phyloP scores from a whole-genome alignment of 352 stramenopile genomes.

The Halophytophthora polymorphica region DNA sequence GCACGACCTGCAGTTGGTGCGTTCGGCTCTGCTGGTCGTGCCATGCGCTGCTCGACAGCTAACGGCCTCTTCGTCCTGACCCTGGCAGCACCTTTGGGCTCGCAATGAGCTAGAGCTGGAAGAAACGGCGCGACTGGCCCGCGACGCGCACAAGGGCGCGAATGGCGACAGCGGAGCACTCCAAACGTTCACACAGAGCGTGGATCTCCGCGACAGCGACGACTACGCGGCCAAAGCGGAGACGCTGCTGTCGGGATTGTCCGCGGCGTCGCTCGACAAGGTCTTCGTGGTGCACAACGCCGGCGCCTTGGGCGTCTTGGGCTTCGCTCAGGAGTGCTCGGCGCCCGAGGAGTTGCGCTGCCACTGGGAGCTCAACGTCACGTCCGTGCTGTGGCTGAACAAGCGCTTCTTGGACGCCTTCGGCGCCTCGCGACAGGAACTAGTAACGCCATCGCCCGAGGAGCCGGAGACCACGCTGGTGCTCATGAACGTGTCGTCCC shows the following conservation, averaged over 20 bases:
- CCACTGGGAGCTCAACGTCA: conserved; percentile 82
- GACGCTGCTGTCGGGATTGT: conserved; percentile 27
- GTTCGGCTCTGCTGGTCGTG: background rate
- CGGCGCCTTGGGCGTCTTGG: conserved; percentile 62
- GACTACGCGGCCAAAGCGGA: conserved; percentile 53
- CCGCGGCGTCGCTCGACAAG: conserved; percentile 13
- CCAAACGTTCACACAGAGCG: conserved; percentile 22
- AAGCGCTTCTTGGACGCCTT: conserved; percentile 61
- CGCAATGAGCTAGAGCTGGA: conserved; percentile 39
- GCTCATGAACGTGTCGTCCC: conserved; percentile 82
- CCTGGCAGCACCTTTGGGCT: conserved; percentile 45
- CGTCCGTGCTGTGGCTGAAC: conserved; percentile 74
- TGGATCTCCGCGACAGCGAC: conserved; percentile 39
- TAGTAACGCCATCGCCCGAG: conserved; percentile 4
- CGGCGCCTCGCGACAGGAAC: conserved; percentile 31
- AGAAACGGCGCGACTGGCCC: conserved; percentile 40
- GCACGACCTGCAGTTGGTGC: conserved; percentile 46
- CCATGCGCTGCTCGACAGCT: background rate
- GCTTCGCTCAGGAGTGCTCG: conserved; percentile 45
- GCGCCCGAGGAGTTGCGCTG: conserved; percentile 31
- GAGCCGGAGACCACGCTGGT: conserved; percentile 20
- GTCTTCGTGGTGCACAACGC: conserved; percentile 80
- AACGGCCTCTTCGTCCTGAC: background rate
- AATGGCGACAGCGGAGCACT: conserved; percentile 16
- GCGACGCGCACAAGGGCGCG: conserved; percentile 14